These are phyloP conservation scores for Cutaneotrichosporon mucoides DNA, from an alignment of 1,284 basidiomycete species.

Conservation along the genomic window DNA sequence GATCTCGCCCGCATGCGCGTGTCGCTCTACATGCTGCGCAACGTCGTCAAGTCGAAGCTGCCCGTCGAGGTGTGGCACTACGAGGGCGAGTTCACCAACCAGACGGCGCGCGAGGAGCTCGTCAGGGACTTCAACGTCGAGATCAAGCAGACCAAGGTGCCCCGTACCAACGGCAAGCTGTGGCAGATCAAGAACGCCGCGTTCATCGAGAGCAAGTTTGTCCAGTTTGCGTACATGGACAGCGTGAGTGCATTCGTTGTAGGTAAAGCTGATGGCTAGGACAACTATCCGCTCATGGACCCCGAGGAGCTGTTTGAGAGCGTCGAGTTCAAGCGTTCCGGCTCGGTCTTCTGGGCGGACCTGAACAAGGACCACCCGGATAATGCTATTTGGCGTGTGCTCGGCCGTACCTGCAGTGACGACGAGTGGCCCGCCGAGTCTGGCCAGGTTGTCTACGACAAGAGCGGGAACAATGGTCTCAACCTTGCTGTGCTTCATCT, in stretches of 20 bases:
- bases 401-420: slow-evolving; percentile 49
- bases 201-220: slow-evolving; percentile 43
- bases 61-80: slow-evolving; percentile 52
- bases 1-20: slow-evolving; percentile 43
- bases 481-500: slow-evolving; percentile 52
- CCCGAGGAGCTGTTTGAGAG: slow-evolving; percentile 50
- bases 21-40: slow-evolving; percentile 46
- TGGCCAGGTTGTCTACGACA: slow-evolving; percentile 52
- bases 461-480: slow-evolving; percentile 50
- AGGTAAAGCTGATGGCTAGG: slow-evolving; percentile 19
- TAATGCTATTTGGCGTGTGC: slow-evolving; percentile 52
- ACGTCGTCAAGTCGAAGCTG: slow-evolving; percentile 44
- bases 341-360: slow-evolving; percentile 53
- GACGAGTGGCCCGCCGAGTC: slow-evolving; percentile 52
- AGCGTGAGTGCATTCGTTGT: slow-evolving; percentile 28
- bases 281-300: slow-evolving; percentile 51
- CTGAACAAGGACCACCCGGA: slow-evolving; percentile 53
- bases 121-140: slow-evolving; percentile 30
- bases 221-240: slow-evolving; percentile 48
- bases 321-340: slow-evolving; percentile 46
- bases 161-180: slow-evolving; percentile 29
- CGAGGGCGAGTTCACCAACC: slow-evolving; percentile 47
- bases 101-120: slow-evolving; percentile 31
- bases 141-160: slow-evolving; percentile 24
- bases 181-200: slow-evolving; percentile 48